Percentiles rank a stretch among this genome's conserved stretches.
These are phyloP conservation scores for Trichosphaerium sp. DNA, from an alignment of 78 protist genomes.

Conservation along the genomic window DNA sequence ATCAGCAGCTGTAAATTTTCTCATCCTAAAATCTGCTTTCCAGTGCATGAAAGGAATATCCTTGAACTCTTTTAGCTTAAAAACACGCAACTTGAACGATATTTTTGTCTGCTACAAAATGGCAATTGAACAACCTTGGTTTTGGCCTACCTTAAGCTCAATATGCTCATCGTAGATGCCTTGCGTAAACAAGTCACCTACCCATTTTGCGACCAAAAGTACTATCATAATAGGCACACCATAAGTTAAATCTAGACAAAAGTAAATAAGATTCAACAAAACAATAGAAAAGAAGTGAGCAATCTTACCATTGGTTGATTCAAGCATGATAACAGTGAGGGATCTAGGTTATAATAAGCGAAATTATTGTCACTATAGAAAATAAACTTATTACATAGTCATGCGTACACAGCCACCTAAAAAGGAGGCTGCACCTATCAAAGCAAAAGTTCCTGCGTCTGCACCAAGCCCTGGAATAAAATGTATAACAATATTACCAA, in stretches of 20 bases:
- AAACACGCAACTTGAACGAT: slow-evolving; percentile 7
- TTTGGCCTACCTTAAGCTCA: slow-evolving; percentile 33
- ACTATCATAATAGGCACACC: slow-evolving; percentile 66
- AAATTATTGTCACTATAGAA: slow-evolving; percentile 14
- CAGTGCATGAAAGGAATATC: slow-evolving; percentile 64
- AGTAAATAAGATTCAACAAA: neutral
- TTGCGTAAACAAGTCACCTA: slow-evolving; percentile 48
- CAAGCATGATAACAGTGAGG: slow-evolving; percentile 69
- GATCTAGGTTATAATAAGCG: slow-evolving; percentile 26
- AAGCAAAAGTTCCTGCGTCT: slow-evolving; percentile 57
- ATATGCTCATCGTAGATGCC: slow-evolving; percentile 58
- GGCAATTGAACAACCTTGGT: neutral
- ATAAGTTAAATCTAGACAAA: slow-evolving; percentile 24
- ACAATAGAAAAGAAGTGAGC: neutral
- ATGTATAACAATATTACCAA: slow-evolving; percentile 27
- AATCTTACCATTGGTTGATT: slow-evolving; percentile 30
- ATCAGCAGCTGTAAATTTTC: slow-evolving; percentile 26
- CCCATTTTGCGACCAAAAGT: slow-evolving; percentile 62
- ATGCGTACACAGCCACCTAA: slow-evolving; percentile 77
- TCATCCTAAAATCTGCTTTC: slow-evolving; percentile 31
- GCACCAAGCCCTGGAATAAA: neutral
- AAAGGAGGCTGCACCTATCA: slow-evolving; percentile 75
- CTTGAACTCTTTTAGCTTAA: slow-evolving; percentile 29
- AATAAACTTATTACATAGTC: no score
- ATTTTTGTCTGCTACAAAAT: no score